Evolutionary conservation across 768 basidiomycete genomes (phyloP).

Genomic region (Boletus tylopilopsis): DNA sequence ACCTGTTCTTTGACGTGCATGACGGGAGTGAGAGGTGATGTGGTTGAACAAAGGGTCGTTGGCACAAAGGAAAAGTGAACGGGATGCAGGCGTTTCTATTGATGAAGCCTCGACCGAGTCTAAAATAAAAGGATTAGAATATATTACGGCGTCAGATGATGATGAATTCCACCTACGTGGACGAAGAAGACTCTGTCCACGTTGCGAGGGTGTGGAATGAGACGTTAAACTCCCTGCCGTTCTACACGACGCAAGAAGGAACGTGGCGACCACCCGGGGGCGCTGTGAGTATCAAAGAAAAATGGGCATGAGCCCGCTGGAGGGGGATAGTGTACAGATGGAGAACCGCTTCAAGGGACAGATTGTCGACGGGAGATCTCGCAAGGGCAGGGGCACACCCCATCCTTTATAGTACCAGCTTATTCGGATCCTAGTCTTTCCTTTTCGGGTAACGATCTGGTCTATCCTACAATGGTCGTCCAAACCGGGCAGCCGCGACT

Average conservation of each 20-base stretch:
- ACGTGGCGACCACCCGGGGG: neutral
- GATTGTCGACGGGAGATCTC: conserved; percentile 2
- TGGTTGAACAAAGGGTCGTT: neutral
- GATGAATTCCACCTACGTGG: conserved; percentile 1
- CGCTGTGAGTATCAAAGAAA: neutral
- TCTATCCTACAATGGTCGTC: neutral
- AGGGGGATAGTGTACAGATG: neutral
- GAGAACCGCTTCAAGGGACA: neutral
- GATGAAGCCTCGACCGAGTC: neutral
- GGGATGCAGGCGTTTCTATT: neutral
- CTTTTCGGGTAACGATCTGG: neutral
- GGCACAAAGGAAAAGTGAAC: neutral
- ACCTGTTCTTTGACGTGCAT: conserved; percentile 33
- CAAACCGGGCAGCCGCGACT: conserved; percentile 7
- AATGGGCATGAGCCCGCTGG: neutral
- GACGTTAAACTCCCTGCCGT: conserved; percentile 3
- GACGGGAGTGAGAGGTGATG: neutral
- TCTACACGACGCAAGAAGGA: conserved; percentile 4
- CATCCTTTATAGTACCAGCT: conserved; percentile 13
- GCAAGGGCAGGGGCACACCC: neutral
- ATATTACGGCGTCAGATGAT: neutral
- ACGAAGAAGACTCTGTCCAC: neutral
- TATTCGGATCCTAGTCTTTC: conserved; percentile 11
- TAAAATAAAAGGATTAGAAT: too few relatives aligned
- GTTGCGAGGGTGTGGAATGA: conserved; percentile 5